Base-by-base conservation (phyloP, 2,329 filamentous ascomycete species). In the Anthostomella pinea region DNA sequence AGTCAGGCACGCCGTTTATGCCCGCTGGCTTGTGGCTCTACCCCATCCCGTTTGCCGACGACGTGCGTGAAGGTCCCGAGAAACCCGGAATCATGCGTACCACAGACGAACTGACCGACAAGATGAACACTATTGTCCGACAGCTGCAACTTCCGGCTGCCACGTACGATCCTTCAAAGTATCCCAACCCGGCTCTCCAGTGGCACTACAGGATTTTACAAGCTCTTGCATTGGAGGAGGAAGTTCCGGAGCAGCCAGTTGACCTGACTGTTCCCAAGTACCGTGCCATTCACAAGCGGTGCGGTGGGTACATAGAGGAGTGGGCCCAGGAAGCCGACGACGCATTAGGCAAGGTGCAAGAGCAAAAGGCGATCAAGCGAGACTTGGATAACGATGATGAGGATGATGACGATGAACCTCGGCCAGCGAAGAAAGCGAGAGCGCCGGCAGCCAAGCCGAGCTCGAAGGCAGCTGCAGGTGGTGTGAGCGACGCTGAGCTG, bases 171-270 rank as follows among this genome's bases (percentile, higher is more conserved):
- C 90, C 91, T 1, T 69, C 72, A 2, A 93, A 85, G 55, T 97
- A 96, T 54, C 87, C 93, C 0, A 98, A 98, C 45, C 89, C 90
- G 8, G 77, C 86, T 7, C 71, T 98, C 16, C 93, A 98, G 65
- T 98, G 91, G 90, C 93, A 97, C 66, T 98, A 97, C 69, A 83
- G 81, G 44, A 95, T 98, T 29, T 69, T 98, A 1, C 93, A 98
- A 64, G 85, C 87, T 6, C 74, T 96, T 39, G 93, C 93, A 0
- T 72, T 98, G 1, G 90, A 95, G 22, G 93, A 98, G 58, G 90
- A 96, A 49, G 67, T 95, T 1, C 90, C 90, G 0, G 83, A 85
- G 14, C 76, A 83, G 32, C 65, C 65, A 2, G 71, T 78, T 10
- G 93, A 98, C 57, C 82, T 85, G 47, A 97, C 93, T 0, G 59